phyloP scores from a whole-genome alignment of 176 grass and related monocot genomes.

The Stipa capillata region DNA sequence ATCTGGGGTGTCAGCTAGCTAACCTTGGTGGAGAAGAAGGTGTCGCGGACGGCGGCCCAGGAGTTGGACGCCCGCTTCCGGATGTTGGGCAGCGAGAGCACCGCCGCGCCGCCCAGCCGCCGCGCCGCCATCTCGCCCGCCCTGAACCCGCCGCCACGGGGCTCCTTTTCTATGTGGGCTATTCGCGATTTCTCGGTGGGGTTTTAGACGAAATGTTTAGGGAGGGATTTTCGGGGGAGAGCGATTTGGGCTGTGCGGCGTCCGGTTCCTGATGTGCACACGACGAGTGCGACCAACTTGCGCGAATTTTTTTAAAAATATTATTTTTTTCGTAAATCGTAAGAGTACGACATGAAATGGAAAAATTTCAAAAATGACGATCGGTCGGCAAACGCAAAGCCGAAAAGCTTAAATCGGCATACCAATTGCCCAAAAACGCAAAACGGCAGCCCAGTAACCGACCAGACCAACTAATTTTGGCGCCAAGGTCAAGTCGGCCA shows the following conservation, averaged over 20 bases:
- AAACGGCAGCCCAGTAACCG: too few relatives aligned
- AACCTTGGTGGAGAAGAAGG: conserved; percentile 92
- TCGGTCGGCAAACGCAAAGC: neutral
- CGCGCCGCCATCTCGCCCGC: conserved; percentile 57
- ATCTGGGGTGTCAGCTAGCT: too few relatives aligned
- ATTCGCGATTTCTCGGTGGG: neutral
- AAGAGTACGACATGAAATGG: too few relatives aligned
- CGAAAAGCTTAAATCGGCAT: too few relatives aligned
- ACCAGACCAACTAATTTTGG: too few relatives aligned
- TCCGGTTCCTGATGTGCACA: neutral
- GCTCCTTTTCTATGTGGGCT: neutral
- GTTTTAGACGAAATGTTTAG: neutral
- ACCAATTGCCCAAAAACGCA: too few relatives aligned
- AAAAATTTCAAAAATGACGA: too few relatives aligned
- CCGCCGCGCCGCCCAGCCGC: conserved; percentile 38
- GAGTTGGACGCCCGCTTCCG: conserved; percentile 58
- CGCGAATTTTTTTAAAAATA: too few relatives aligned
- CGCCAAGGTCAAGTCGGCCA: too few relatives aligned
- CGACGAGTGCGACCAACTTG: conserved; percentile 10
- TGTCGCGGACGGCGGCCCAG: conserved; percentile 64
- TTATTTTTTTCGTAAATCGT: too few relatives aligned
- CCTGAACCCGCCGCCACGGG: neutral
- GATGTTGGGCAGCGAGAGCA: conserved; percentile 36
- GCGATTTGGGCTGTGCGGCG: neutral
- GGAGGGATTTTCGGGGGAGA: neutral